Evolutionary conservation across 352 stramenopile species (phyloP).

Genomic region (Albugo laibachii): DNA sequence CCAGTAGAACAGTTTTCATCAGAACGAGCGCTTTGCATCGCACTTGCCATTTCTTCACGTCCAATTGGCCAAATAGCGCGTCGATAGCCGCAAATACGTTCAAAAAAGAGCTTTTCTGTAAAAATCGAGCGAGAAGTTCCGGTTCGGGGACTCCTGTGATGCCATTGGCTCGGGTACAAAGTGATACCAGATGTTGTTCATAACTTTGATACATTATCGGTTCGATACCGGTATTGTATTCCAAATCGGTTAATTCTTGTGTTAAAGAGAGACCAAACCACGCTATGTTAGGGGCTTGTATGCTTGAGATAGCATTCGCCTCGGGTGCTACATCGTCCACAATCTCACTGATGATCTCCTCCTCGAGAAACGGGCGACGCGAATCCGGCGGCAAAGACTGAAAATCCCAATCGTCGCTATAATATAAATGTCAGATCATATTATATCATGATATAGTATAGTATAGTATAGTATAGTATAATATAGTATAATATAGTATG

Average conservation of each 20-base stretch:
- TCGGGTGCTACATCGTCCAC: slow-evolving; percentile 17
- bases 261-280: slow-evolving; percentile 25
- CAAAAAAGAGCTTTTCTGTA: slow-evolving; percentile 19
- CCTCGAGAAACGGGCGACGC: slow-evolving; percentile 29
- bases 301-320: slow-evolving; percentile 14
- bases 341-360: slow-evolving; percentile 20
- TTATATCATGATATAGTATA: background rate
- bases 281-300: slow-evolving; percentile 10
- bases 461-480: background rate
- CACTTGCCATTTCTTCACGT: slow-evolving; percentile 29
- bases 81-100: slow-evolving; percentile 11
- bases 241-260: slow-evolving; percentile 6
- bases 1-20: slow-evolving; percentile 21
- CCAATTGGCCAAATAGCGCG: slow-evolving; percentile 18
- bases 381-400: slow-evolving; percentile 48
- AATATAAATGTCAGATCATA: background rate
- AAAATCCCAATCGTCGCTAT: slow-evolving; percentile 50
- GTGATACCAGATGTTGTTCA: slow-evolving; percentile 23
- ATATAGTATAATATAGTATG: background rate
- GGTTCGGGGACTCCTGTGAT: slow-evolving; percentile 32
- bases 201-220: slow-evolving; percentile 10
- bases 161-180: slow-evolving; percentile 23
- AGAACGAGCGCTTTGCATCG: slow-evolving; percentile 30
- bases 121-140: slow-evolving; percentile 21
- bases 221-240: slow-evolving; percentile 11